Evolutionary conservation across 2,329 filamentous ascomycete genomes (phyloP).

Genomic region (Fonsecaea nubica): DNA sequence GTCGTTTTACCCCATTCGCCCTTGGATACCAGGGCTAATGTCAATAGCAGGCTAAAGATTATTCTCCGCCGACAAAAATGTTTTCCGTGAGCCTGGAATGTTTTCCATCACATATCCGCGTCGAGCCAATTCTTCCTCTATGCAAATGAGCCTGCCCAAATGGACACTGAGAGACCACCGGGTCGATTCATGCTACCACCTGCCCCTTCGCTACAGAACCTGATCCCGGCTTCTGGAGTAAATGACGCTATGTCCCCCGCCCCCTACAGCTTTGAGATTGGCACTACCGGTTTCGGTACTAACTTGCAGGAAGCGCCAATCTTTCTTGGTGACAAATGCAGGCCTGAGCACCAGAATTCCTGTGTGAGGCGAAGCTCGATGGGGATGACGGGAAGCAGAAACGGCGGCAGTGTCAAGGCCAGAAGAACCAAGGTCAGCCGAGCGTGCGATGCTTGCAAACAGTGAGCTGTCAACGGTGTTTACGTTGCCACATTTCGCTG

Average conservation of each 20-base stretch:
- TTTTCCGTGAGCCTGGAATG: not conserved
- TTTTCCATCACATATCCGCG: not conserved
- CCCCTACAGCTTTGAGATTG: not conserved
- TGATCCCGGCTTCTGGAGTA: not conserved
- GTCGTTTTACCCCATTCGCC: not conserved
- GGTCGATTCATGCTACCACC: constrained; percentile 3
- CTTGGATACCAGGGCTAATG: not conserved
- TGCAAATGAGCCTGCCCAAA: not conserved
- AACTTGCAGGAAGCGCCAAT: not conserved
- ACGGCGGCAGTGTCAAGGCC: not conserved
- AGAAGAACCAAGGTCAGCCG: constrained; percentile 4
- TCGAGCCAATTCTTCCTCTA: not conserved
- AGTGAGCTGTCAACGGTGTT: not conserved
- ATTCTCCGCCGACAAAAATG: not conserved
- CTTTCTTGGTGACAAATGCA: not conserved
- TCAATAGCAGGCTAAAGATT: not conserved
- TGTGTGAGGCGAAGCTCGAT: not conserved
- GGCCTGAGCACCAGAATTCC: not conserved
- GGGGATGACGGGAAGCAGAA: not conserved
- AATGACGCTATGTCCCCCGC: not conserved
- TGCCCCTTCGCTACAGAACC: not conserved
- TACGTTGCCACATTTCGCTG: not conserved
- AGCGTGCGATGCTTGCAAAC: constrained; percentile 12
- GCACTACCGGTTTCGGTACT: not conserved
- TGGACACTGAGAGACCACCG: not conserved